Evolutionary conservation across 805 yeast genomes (phyloP), one percentile per base, ranked within the genome.

Genomic region (Candida chauliodis): DNA sequence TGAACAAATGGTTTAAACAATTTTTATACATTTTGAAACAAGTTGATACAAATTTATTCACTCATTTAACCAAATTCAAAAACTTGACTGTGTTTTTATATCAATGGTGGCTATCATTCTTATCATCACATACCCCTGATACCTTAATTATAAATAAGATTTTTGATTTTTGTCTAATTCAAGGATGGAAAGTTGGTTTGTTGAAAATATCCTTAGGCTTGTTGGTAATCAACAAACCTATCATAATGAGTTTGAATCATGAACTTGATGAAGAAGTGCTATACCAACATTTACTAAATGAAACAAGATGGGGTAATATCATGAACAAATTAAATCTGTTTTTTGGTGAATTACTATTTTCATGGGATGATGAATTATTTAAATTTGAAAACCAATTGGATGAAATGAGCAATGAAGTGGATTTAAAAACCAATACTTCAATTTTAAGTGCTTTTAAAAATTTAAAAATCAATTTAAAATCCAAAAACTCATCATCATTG

Each of bases 71-170:
- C 2, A 45, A 61, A 4, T 56, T 54, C 38, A 69, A 61, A 48
- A 81, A 63, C 49, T 59, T 61, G 48, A 70, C 63, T 42, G 72
- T 60, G 33, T 78, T 69, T 53, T 64, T 79, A n/a, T 71, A 72
- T 35, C 84, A 80, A 51, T 79, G 86, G 86, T 78, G 82, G 68
- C 53, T 79, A 34, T 74, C 82, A 1, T 72, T 78, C 43, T 71
- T 69, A 45, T 76, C 81, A 1, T 75, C 76, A 22, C 79, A 81
- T 29, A 67, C 79, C n/a, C 85, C 85, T 1, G 71, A 65, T 35
- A 46, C 69, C 60, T 55, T 66, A 41, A 48, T 76, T 60, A 65
- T 67, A 59, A 51, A 72, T 65, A 46, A 73, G 60, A 54, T 66
- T 55, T 57, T 79, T 68, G 70, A 84, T 66, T 60, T 61, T 61